Percentiles rank a stretch among this genome's conserved stretches.
Evolutionary conservation across 1,284 basidiomycete species (phyloP).

Genomic region (Takashimella tepidaria): DNA sequence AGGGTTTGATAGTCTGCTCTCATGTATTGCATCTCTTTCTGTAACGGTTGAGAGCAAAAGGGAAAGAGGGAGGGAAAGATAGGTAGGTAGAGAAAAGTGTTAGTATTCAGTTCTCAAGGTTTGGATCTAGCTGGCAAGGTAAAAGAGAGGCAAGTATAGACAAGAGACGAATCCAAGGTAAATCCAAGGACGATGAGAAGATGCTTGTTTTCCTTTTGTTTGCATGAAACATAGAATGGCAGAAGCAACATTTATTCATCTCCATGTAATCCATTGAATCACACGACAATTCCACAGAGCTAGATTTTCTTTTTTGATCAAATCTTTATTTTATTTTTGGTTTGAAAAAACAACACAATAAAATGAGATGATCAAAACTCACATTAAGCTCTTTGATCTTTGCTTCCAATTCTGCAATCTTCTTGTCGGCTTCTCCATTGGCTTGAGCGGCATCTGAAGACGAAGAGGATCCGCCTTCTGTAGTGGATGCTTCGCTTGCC

Average conservation of each 20-base stretch:
- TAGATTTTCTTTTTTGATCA: no score
- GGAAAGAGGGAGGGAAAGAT: not conserved
- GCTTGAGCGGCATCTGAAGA: conserved; percentile 5
- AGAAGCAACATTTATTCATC: no score
- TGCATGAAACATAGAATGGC: no score
- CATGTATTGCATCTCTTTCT: conserved; percentile 79
- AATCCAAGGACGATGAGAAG: no score
- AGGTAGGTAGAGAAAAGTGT: not conserved
- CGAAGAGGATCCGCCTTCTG: conserved; percentile 6
- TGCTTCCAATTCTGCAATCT: conserved; percentile 20
- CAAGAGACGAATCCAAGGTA: no score
- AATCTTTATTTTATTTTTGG: no score
- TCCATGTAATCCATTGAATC: no score
- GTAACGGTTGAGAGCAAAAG: conserved; percentile 7
- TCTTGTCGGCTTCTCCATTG: conserved; percentile 15
- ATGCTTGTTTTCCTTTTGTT: no score
- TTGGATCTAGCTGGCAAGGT: no score
- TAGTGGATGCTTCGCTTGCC: conserved; percentile 4
- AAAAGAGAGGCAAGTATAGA: no score
- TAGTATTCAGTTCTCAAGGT: conserved; percentile 1
- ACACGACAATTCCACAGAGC: no score
- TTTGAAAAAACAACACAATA: not conserved
- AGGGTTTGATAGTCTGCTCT: conserved; percentile 95
- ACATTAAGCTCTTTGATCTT: conserved; percentile 17
- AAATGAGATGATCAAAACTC: conserved; percentile 2